Conservation (phyloP, 352 stramenopile species). For the Peronosclerospora sorghi region DNA sequence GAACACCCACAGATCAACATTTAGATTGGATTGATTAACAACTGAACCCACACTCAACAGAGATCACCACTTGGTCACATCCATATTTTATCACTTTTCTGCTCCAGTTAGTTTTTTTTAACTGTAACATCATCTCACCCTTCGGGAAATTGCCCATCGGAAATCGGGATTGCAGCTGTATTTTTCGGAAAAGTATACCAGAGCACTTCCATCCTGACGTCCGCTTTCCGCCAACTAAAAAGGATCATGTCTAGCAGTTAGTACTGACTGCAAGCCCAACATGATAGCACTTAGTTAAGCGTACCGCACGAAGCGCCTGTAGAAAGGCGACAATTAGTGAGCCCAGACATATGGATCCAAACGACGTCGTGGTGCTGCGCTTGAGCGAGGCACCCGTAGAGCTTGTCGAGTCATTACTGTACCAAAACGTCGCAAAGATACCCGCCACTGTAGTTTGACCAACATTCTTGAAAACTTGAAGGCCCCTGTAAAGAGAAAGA, state of each 20-base stretch:
- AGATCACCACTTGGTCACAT: no score
- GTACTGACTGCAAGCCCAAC: neutral
- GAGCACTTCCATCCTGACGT: slow-evolving; percentile 51
- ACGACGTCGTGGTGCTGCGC: slow-evolving; percentile 84
- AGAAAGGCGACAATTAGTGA: slow-evolving; percentile 90
- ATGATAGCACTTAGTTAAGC: neutral
- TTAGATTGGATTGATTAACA: no score
- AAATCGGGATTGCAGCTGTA: slow-evolving; percentile 75
- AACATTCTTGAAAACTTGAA: slow-evolving; percentile 88
- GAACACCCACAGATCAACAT: no score
- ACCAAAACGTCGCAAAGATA: slow-evolving; percentile 94
- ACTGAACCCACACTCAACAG: no score
- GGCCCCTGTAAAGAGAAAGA: slow-evolving; percentile 90
- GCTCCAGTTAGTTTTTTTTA: no score
- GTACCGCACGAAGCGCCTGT: slow-evolving; percentile 74
- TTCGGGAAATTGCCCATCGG: slow-evolving; percentile 83
- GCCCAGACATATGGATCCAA: slow-evolving; percentile 93
- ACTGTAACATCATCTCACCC: no score
- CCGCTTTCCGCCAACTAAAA: slow-evolving; percentile 57
- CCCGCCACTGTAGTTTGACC: slow-evolving; percentile 88
- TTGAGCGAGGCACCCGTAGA: slow-evolving; percentile 77
- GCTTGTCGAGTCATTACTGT: slow-evolving; percentile 74
- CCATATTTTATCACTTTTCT: no score
- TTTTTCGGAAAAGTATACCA: slow-evolving; percentile 72
- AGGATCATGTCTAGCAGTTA: neutral